A percentile compares a stretch with the other conserved stretches of the same genome.
phyloP scores from a whole-genome alignment of 208 protist genomes.

The Leishmania tropica region DNA sequence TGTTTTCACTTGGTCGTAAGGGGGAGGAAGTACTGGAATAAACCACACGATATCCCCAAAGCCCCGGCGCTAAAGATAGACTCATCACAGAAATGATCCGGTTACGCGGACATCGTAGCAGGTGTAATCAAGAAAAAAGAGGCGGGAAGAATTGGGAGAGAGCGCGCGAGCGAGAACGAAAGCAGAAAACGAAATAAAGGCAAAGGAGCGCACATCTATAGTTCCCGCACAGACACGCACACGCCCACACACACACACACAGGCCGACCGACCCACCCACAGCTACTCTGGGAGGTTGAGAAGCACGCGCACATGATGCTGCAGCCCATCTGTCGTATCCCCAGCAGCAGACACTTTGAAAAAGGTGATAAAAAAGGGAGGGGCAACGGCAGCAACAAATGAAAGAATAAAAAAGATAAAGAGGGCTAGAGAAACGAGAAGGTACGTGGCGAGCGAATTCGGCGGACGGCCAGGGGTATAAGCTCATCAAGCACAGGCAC shows the following conservation, averaged over 20 bases:
- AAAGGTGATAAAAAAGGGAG: constrained; percentile 1
- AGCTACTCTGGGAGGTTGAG: background rate
- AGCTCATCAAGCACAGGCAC: background rate
- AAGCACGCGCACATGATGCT: background rate
- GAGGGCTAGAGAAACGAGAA: constrained; percentile 8
- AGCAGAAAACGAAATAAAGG: constrained; percentile 5
- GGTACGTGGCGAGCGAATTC: background rate
- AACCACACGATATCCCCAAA: too few relatives aligned
- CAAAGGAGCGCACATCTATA: background rate
- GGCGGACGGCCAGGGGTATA: background rate
- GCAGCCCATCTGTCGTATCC: background rate
- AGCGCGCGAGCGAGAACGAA: background rate
- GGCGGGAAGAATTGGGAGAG: background rate
- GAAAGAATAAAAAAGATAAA: constrained; percentile 29
- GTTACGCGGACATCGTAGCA: background rate
- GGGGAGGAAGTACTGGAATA: background rate
- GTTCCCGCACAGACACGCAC: background rate
- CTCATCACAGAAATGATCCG: background rate
- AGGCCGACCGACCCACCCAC: background rate
- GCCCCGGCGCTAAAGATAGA: background rate
- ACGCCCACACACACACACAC: background rate
- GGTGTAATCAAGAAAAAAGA: background rate
- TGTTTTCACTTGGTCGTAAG: background rate
- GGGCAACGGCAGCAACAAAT: too few relatives aligned
- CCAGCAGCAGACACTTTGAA: background rate